A percentile compares a stretch with the other conserved stretches of the same genome.
Evolutionary conservation across 345 rosid genomes (phyloP).

Genomic region (Aquilaria malaccensis): DNA sequence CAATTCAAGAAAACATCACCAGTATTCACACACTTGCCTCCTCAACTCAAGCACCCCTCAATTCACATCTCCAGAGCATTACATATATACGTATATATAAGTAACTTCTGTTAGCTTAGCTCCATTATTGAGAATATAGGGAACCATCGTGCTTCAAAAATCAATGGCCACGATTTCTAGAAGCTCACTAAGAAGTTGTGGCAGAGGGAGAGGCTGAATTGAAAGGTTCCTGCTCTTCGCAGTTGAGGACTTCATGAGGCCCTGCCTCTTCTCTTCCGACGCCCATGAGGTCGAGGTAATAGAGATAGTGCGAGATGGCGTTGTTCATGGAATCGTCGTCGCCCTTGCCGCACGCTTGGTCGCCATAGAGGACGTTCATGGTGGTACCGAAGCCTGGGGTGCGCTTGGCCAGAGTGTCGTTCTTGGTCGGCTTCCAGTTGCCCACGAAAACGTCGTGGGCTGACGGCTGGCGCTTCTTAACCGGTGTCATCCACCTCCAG

Average conservation of each 20-base stretch:
- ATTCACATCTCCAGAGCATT: too few species aligned
- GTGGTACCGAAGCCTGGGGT: constrained; percentile 74
- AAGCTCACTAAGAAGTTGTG: constrained; percentile 28
- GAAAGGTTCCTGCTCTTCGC: constrained; percentile 69
- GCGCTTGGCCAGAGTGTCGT: constrained; percentile 65
- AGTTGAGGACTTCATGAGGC: constrained; percentile 61
- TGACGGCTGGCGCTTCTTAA: constrained; percentile 63
- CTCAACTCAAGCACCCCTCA: too few species aligned
- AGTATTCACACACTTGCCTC: too few species aligned
- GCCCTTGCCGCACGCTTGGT: constrained; percentile 54
- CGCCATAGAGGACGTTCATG: constrained; percentile 73
- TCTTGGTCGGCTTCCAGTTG: constrained; percentile 81
- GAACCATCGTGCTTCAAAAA: not conserved
- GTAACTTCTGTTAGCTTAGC: too few species aligned
- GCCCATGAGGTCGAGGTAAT: constrained; percentile 80
- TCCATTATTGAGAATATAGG: too few species aligned
- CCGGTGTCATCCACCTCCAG: constrained; percentile 91
- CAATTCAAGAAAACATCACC: too few species aligned
- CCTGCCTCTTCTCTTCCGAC: constrained; percentile 91
- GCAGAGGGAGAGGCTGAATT: constrained; percentile 24
- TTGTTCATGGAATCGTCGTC: constrained; percentile 79
- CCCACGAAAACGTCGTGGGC: constrained; percentile 76
- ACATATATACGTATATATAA: too few species aligned
- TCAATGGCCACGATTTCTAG: not conserved
- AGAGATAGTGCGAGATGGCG: constrained; percentile 58